Evolutionary conservation across 306 rosid species (phyloP).

Genomic region (Ormosia semicastrata): DNA sequence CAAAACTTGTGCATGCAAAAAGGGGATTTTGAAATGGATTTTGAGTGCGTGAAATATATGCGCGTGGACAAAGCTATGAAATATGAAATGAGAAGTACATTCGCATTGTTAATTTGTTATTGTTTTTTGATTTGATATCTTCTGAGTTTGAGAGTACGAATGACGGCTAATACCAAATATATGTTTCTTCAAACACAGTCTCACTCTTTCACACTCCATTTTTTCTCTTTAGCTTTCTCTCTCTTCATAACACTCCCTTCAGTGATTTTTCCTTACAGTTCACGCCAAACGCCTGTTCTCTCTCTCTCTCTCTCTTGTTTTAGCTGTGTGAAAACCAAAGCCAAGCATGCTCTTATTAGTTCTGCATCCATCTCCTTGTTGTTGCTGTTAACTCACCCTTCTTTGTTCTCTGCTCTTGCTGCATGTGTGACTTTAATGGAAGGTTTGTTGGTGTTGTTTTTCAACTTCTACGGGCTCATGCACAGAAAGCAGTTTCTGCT

Average conservation of each 20-base stretch:
- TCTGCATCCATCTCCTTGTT: neutral
- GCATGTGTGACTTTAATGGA: slow-evolving; percentile 28
- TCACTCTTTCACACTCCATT: neutral
- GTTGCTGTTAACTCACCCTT: neutral
- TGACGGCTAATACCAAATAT: no score
- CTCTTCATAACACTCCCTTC: slow-evolving; percentile 47
- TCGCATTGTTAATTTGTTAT: no score
- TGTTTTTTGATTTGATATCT: no score
- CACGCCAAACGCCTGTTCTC: slow-evolving; percentile 78
- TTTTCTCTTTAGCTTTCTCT: neutral
- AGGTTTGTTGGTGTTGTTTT: neutral
- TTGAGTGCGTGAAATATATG: no score
- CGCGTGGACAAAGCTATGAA: no score
- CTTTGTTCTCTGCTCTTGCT: neutral
- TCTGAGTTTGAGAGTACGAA: no score
- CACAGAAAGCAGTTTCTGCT: neutral
- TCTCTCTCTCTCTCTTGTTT: neutral
- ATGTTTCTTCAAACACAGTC: no score
- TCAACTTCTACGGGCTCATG: neutral
- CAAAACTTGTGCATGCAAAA: no score
- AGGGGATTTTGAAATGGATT: no score
- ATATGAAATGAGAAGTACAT: no score
- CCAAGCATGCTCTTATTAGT: neutral
- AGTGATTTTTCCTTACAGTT: slow-evolving; percentile 47
- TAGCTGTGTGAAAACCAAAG: neutral